These are phyloP conservation scores for Patellifolia procumbens DNA, from an alignment of 179 eudicot species.

Conservation along the genomic window DNA sequence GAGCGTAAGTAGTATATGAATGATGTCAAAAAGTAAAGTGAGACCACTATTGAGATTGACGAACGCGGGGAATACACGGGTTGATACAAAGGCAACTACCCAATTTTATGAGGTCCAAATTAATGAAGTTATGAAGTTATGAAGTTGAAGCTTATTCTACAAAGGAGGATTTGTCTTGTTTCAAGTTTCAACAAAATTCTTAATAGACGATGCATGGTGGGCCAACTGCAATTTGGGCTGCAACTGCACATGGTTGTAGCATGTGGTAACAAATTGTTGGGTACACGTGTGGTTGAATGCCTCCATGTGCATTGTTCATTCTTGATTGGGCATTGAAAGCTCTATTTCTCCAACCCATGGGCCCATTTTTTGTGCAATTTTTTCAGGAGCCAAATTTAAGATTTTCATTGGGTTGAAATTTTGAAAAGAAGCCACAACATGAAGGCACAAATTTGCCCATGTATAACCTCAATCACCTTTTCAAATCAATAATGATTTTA, in stretches of 20 bases:
- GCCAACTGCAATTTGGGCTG: conserved; percentile 5
- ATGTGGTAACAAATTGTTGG: conserved; percentile 24
- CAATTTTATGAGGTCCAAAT: not conserved
- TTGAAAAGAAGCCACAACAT: not conserved
- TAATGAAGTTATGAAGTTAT: not conserved
- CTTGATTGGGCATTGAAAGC: conserved; percentile 15
- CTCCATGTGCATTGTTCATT: conserved; percentile 22
- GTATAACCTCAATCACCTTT: not conserved
- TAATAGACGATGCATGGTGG: not conserved
- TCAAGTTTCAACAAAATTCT: not conserved
- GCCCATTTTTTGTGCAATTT: not conserved
- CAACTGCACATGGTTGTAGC: conserved; percentile 23
- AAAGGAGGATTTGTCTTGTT: not conserved
- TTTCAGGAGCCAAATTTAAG: not conserved
- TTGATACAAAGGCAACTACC: not conserved
- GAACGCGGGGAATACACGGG: too few species aligned
- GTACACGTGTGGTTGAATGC: conserved; percentile 26
- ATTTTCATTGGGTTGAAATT: not conserved
- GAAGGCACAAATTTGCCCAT: not conserved
- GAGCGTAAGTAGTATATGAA: too few species aligned
- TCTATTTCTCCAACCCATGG: conserved; percentile 20
- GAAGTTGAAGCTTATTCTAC: not conserved
- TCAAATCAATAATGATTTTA: too few species aligned
- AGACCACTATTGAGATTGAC: too few species aligned
- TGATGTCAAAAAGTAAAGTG: too few species aligned